Base-by-base conservation (phyloP, 257 asterid genomes). In the Capsicum chinense region DNA sequence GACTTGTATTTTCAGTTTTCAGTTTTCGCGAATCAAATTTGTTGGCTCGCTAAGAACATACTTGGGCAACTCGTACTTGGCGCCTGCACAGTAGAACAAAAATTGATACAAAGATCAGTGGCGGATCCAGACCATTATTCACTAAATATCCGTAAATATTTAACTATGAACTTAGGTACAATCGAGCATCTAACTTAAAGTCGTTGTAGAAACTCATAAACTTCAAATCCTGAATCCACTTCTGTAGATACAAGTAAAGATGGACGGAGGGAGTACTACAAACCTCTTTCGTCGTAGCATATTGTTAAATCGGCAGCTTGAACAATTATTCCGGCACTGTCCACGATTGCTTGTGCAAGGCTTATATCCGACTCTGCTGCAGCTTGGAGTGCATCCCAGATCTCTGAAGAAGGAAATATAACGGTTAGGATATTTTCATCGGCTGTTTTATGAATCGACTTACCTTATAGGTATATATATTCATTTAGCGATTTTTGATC, bases 231-330 rank as follows among this genome's bases (percentile, higher is more conserved):
- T 66, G 5, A 47, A 35, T 66, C 54, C 3, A 48, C 54, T 10
- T 48, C 73, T 6, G 2, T 26, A 35, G 12, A 3, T 67, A 54
- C 33, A 26, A 26, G 33, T 26, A 26, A 26, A 26, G 33, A 26
- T 26, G 33, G 33, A 26, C 2, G 33, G 33, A 26, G 33, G 33
- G 33, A 26, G 33, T 26, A 8, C 64, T 78, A 78, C 81, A 17
- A 56, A 96, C 99, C 99, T 89, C 95, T 90, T 86, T 93, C 97
- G 17, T 96, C 99, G 3, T 94, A 94, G 92, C 98, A 96, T 84
- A 92, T 70, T 85, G 99, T 92, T 84, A 96, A 83, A 87, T 96
- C 98, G 47, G 94, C 89, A 78, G 85, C 90, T 76, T 94, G 97
- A 78, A 94, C 91, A 16, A 94, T 92, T 84, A 94, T 87, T 48